phyloP scores from a whole-genome alignment of 352 stramenopile genomes.

The Pythium grandisporangium region DNA sequence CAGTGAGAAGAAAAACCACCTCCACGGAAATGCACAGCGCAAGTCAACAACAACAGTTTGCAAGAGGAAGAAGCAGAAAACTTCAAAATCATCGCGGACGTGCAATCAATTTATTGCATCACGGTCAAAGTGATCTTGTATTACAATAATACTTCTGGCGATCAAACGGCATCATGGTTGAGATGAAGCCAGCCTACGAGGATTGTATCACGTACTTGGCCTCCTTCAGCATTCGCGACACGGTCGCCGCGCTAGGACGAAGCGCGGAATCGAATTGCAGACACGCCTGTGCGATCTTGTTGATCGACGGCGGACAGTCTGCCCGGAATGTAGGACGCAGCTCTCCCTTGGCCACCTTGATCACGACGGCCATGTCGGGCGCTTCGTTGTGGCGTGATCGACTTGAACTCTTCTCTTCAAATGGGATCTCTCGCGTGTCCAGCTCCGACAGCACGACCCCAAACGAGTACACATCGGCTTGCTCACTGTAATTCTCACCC shows the following conservation, averaged over 20 bases:
- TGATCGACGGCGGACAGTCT: conserved; percentile 23
- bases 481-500: conserved; percentile 80
- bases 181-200: no score
- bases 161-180: no score
- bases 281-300: conserved; percentile 67
- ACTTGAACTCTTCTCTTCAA: conserved; percentile 77
- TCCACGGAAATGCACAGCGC: no score
- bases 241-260: conserved; percentile 52
- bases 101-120: no score
- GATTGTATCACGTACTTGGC: conserved; percentile 48
- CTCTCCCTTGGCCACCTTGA: conserved; percentile 71
- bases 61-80: no score
- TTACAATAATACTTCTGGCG: no score
- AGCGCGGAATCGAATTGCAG: conserved; percentile 80
- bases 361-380: conserved; percentile 67
- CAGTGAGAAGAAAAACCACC: no score
- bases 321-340: conserved; percentile 60
- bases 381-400: conserved; percentile 26
- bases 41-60: no score
- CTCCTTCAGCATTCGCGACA: conserved; percentile 77
- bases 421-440: conserved; percentile 82
- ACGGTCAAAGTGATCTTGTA: no score
- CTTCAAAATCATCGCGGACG: no score
- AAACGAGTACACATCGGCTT: conserved; percentile 86
- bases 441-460: conserved; percentile 82